Conservation (phyloP, 345 rosid species). For the Eucalyptus rudis region DNA sequence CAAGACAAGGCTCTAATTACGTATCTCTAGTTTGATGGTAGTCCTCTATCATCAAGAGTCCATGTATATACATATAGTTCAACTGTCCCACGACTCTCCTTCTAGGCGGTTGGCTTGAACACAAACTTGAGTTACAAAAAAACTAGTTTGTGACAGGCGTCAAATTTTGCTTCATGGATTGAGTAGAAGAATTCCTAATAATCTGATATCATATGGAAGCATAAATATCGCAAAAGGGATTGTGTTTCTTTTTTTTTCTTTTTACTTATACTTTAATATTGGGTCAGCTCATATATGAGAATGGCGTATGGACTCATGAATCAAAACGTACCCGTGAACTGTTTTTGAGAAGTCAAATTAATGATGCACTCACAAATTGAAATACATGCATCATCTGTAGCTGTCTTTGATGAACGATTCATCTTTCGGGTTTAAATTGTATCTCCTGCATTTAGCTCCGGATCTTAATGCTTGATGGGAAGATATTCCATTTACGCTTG, state of each 20-base stretch:
- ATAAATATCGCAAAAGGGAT: neutral
- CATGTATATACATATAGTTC: neutral
- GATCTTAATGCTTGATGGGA: neutral
- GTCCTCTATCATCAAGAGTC: neutral
- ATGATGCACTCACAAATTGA: neutral
- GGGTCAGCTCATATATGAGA: neutral
- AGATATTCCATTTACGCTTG: neutral
- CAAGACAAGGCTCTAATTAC: neutral
- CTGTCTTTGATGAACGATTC: neutral
- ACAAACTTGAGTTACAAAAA: neutral
- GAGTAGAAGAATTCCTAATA: neutral
- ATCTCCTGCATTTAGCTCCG: neutral
- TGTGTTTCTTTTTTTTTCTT: neutral
- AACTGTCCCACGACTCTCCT: neutral
- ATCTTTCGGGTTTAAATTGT: neutral
- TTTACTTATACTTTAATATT: neutral
- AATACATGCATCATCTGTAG: neutral
- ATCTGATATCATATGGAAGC: neutral
- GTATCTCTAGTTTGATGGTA: neutral
- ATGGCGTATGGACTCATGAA: neutral
- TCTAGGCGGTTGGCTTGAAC: neutral
- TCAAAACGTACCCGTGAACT: neutral
- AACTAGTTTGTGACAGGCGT: too few relatives aligned
- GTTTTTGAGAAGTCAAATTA: neutral
- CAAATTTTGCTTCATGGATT: neutral